phyloP scores from a whole-genome alignment of 2,329 filamentous ascomycete species.

The Aspergillus unguis region DNA sequence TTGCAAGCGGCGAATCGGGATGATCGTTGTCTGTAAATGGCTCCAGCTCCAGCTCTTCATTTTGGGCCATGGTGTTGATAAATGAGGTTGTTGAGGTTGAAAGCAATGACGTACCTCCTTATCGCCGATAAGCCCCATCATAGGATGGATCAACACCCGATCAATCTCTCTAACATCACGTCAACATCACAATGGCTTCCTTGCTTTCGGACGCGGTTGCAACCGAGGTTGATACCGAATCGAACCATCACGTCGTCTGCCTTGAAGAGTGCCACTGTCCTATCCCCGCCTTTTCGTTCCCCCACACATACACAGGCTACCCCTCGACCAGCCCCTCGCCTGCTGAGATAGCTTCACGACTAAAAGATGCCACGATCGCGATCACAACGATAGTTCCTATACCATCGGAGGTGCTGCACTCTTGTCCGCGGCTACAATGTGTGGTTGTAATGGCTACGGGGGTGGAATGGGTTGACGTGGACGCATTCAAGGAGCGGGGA shows the following conservation, averaged over 20 bases:
- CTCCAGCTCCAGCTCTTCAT: not conserved
- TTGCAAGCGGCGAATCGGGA: not conserved
- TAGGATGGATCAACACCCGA: too few species aligned
- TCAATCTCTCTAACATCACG: too few species aligned
- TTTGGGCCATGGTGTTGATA: too few species aligned
- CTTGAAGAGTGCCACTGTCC: slow-evolving; percentile 47
- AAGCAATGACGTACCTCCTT: too few species aligned
- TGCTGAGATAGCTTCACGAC: slow-evolving; percentile 31
- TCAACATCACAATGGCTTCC: too few species aligned
- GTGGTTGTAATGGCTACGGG: slow-evolving; percentile 48
- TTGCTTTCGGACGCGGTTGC: too few species aligned
- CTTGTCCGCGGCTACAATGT: slow-evolving; percentile 30
- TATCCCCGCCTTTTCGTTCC: slow-evolving; percentile 40
- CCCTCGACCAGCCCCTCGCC: slow-evolving; percentile 27
- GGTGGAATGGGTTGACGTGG: slow-evolving; percentile 46
- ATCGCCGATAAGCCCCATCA: too few species aligned
- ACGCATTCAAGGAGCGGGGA: slow-evolving; percentile 40
- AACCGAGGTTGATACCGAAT: too few species aligned
- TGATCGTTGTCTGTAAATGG: not conserved
- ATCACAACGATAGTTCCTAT: slow-evolving; percentile 38
- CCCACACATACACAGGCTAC: slow-evolving; percentile 43
- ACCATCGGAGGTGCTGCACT: slow-evolving; percentile 33
- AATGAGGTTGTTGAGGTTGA: too few species aligned
- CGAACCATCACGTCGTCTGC: slow-evolving; percentile 44
- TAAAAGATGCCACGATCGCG: slow-evolving; percentile 48